Evolutionary conservation across 306 rosid genomes (phyloP).

Genomic region (Aeschynomene evenia): DNA sequence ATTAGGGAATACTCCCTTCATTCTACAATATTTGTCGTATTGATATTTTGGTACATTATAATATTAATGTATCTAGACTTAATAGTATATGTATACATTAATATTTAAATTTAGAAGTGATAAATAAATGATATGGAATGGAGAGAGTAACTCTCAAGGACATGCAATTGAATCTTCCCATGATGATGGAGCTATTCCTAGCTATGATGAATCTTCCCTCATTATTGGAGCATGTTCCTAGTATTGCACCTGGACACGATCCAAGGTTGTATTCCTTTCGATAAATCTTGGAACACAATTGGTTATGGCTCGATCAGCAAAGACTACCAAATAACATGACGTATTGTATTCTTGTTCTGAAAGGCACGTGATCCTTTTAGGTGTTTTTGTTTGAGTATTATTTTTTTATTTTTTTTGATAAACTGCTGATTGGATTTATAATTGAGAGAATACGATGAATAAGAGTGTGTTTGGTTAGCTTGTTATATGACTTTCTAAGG

Average conservation of each 20-base stretch:
- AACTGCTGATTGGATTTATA: background rate
- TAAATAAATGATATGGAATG: no score
- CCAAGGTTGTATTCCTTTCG: background rate
- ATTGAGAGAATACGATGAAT: no score
- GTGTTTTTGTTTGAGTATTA: no score
- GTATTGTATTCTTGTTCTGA: background rate
- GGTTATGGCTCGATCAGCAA: background rate
- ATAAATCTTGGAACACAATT: background rate
- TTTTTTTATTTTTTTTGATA: no score
- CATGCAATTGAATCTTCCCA: slow-evolving; percentile 34
- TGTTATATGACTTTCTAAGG: no score
- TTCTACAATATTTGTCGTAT: no score
- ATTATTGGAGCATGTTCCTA: slow-evolving; percentile 8
- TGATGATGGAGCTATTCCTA: background rate
- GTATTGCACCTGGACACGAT: slow-evolving; percentile 3
- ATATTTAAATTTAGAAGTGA: no score
- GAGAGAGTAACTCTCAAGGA: background rate
- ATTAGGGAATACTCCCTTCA: no score
- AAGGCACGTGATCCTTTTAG: background rate
- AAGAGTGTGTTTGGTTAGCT: no score
- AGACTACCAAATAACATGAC: background rate
- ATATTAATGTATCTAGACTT: no score
- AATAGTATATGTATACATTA: no score
- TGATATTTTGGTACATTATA: no score
- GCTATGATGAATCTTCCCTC: slow-evolving; percentile 35